These are phyloP conservation scores for Trebouxia gelatinosa DNA, from an alignment of 163 green algal species.

Conservation along the genomic window DNA sequence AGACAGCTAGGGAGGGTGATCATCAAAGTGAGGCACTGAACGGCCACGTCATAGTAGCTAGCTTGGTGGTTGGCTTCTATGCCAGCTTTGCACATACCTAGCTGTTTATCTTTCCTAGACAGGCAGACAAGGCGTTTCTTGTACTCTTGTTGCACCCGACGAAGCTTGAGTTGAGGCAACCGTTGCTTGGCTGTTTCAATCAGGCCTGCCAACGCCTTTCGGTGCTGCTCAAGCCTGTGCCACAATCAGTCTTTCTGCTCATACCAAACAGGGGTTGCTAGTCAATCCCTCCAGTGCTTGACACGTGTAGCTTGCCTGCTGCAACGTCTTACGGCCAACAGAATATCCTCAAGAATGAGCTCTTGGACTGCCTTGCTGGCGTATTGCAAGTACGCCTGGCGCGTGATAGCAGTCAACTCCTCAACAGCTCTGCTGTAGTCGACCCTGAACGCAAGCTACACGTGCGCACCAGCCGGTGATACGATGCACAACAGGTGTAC, in stretches of 20 bases:
- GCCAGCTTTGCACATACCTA: background rate
- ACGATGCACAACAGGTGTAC: too few relatives aligned
- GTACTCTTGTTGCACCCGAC: slow-evolving; percentile 2
- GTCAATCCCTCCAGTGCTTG: too few relatives aligned
- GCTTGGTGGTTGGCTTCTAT: background rate
- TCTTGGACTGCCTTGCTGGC: slow-evolving; percentile 24
- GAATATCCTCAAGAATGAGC: slow-evolving; percentile 6
- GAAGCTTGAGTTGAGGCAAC: background rate
- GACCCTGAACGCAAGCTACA: background rate
- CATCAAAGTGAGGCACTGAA: too few relatives aligned
- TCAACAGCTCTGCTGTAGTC: slow-evolving; percentile 21
- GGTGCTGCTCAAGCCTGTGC: slow-evolving; percentile 2
- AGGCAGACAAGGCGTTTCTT: background rate
- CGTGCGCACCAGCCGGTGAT: background rate
- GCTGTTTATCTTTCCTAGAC: background rate
- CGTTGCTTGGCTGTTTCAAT: slow-evolving; percentile 8
- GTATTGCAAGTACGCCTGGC: slow-evolving; percentile 3
- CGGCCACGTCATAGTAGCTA: background rate
- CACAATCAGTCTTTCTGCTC: too few relatives aligned
- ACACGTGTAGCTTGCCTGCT: background rate
- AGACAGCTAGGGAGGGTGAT: background rate
- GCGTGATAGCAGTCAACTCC: slow-evolving; percentile 19
- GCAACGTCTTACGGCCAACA: slow-evolving; percentile 17
- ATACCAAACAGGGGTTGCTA: too few relatives aligned
- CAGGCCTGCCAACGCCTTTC: background rate